A percentile compares a stretch with the other conserved stretches of the same genome.
These are phyloP conservation scores for Gleditsia sinensis DNA, from an alignment of 306 rosid species.

Conservation along the genomic window DNA sequence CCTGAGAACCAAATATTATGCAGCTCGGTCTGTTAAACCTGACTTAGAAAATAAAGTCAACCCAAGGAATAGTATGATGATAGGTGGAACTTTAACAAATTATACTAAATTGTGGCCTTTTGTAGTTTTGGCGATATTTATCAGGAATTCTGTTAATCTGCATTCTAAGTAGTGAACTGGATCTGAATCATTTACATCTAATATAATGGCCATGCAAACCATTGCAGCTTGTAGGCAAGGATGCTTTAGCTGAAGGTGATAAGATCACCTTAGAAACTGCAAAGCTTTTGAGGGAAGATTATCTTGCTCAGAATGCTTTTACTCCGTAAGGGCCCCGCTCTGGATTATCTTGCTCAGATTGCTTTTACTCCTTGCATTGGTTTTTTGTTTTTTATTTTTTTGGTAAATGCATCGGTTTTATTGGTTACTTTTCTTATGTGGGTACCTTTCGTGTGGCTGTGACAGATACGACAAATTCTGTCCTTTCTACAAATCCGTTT, in stretches of 20 bases:
- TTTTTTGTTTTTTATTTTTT: too few relatives aligned
- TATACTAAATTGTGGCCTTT: constrained; percentile 6
- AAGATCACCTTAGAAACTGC: constrained; percentile 99
- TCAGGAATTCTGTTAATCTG: constrained; percentile 8
- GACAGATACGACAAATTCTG: constrained; percentile 95
- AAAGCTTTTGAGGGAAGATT: constrained; percentile 98
- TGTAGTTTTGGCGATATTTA: constrained; percentile 26
- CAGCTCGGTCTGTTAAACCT: neutral
- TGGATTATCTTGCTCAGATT: constrained; percentile 94
- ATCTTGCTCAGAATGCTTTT: constrained; percentile 99
- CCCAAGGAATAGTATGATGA: neutral
- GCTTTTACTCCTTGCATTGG: constrained; percentile 57
- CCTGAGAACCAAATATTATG: neutral
- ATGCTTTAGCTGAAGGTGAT: constrained; percentile 97
- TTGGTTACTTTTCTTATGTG: constrained; percentile 9
- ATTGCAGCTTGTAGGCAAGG: constrained; percentile 97
- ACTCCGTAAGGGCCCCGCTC: constrained; percentile 68
- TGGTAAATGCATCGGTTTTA: constrained; percentile 2
- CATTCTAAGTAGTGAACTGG: neutral
- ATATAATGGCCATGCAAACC: neutral
- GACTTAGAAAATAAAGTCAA: constrained; percentile 16
- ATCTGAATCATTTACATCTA: neutral
- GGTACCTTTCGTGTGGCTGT: constrained; percentile 28
- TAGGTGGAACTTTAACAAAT: constrained; percentile 8
- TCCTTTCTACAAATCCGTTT: constrained; percentile 98